These are phyloP conservation scores for Stagonosporopsis vannaccii DNA, from an alignment of 2,329 filamentous ascomycete species.

Conservation along the genomic window DNA sequence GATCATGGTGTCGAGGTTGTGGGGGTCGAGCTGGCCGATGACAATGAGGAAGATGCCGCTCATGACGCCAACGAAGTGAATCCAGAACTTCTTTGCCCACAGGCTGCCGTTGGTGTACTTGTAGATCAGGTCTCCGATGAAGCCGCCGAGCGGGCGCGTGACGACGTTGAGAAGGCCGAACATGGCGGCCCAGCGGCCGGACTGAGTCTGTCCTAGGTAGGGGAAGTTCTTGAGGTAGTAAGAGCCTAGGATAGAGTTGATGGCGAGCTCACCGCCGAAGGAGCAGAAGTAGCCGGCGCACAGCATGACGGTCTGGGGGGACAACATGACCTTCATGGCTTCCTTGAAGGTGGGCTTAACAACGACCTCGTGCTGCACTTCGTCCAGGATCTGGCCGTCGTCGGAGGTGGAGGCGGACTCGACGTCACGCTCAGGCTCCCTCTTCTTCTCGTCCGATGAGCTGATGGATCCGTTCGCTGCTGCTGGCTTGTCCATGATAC, in stretches of 20 bases:
- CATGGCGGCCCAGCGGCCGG: slow-evolving; percentile 72
- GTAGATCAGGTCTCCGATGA: slow-evolving; percentile 65
- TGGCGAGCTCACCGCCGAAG: slow-evolving; percentile 66
- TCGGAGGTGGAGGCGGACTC: slow-evolving; percentile 55
- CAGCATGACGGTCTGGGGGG: slow-evolving; percentile 62
- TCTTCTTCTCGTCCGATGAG: slow-evolving; percentile 51
- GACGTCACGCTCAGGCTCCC: slow-evolving; percentile 41
- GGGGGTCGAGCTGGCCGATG: slow-evolving; percentile 70
- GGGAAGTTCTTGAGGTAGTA: slow-evolving; percentile 67
- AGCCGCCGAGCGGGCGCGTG: slow-evolving; percentile 71
- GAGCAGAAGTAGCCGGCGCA: slow-evolving; percentile 65
- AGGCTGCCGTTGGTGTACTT: slow-evolving; percentile 56
- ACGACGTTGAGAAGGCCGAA: slow-evolving; percentile 77
- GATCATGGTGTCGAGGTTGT: slow-evolving; percentile 70
- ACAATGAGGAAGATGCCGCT: slow-evolving; percentile 67
- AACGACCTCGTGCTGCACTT: slow-evolving; percentile 67
- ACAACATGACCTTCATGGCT: slow-evolving; percentile 67
- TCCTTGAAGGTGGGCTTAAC: slow-evolving; percentile 68
- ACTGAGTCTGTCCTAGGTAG: slow-evolving; percentile 60
- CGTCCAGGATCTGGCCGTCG: slow-evolving; percentile 62
- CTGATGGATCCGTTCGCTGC: slow-evolving; percentile 44
- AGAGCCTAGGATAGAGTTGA: slow-evolving; percentile 67
- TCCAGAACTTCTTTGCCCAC: slow-evolving; percentile 70
- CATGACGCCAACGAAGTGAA: slow-evolving; percentile 63
- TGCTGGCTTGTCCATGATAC: slow-evolving; percentile 54